Conservation (phyloP, 2,329 filamentous ascomycete genomes). For the Alternaria infectoria region DNA sequence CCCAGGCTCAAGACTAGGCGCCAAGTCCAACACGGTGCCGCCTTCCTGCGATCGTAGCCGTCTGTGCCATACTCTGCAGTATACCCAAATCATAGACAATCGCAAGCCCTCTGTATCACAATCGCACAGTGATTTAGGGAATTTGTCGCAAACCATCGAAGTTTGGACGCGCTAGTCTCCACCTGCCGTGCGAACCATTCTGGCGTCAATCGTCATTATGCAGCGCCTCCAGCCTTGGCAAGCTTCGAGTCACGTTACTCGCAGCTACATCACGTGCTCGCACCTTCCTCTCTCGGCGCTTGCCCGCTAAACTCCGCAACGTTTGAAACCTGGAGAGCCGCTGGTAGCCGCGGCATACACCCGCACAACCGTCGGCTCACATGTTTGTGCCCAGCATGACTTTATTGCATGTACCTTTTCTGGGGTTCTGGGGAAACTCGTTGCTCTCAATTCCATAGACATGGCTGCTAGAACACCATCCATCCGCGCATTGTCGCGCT, state of each 20-base stretch:
- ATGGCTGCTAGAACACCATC: conserved; percentile 42
- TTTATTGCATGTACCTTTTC: background rate
- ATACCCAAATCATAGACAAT: background rate
- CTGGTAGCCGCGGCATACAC: conserved; percentile 22
- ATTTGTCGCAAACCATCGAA: background rate
- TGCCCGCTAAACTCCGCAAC: conserved; percentile 11
- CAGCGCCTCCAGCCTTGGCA: conserved; percentile 2
- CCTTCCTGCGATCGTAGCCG: background rate
- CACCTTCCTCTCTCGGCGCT: background rate
- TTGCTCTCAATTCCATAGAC: background rate
- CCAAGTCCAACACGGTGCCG: background rate
- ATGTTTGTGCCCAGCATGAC: conserved; percentile 11
- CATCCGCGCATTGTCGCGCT: conserved; percentile 39
- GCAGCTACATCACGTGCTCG: conserved; percentile 1
- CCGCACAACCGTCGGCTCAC: conserved; percentile 21
- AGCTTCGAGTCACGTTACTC: background rate
- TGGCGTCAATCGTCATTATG: conserved; percentile 15
- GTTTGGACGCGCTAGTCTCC: conserved; percentile 5
- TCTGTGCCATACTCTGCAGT: background rate
- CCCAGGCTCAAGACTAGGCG: background rate
- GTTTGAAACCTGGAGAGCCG: conserved; percentile 25
- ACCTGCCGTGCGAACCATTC: conserved; percentile 11
- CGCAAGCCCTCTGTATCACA: background rate
- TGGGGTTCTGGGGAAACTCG: background rate
- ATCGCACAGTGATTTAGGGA: background rate